A percentile compares a stretch with the other conserved stretches of the same genome.
Evolutionary conservation across 495 filamentous ascomycete species (phyloP).

Genomic region (Aspergillus affinis): DNA sequence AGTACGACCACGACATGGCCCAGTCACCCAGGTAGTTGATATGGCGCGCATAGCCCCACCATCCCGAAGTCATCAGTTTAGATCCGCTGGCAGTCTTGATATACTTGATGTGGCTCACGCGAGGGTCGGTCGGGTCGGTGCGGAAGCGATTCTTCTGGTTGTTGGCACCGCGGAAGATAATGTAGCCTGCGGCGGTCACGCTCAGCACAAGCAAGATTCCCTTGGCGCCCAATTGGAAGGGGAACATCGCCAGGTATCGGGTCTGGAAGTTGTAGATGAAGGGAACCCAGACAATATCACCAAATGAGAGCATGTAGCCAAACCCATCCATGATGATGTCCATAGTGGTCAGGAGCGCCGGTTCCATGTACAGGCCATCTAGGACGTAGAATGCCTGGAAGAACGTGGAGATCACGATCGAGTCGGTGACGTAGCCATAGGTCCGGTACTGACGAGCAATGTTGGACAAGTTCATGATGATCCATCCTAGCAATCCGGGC

Average conservation of each 20-base stretch:
- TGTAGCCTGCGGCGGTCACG: slow-evolving; percentile 70
- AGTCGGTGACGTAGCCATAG: slow-evolving; percentile 81
- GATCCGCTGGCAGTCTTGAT: slow-evolving; percentile 83
- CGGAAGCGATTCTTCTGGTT: slow-evolving; percentile 94
- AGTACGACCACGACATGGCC: slow-evolving; percentile 91
- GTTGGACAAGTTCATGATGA: slow-evolving; percentile 81
- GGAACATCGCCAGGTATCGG: slow-evolving; percentile 84
- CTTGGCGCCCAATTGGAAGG: slow-evolving; percentile 66
- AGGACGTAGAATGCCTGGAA: slow-evolving; percentile 85
- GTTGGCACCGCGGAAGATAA: slow-evolving; percentile 89
- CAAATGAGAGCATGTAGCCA: slow-evolving; percentile 95
- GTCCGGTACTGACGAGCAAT: slow-evolving; percentile 83
- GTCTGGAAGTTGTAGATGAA: slow-evolving; percentile 85
- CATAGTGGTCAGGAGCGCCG: slow-evolving; percentile 91
- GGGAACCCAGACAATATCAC: slow-evolving; percentile 91
- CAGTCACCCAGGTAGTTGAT: slow-evolving; percentile 99
- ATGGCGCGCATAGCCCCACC: slow-evolving; percentile 92
- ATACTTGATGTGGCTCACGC: slow-evolving; percentile 76
- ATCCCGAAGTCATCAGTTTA: slow-evolving; percentile 79
- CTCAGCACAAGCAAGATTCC: slow-evolving; percentile 62
- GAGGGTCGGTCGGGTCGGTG: slow-evolving; percentile 80
- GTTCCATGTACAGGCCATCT: slow-evolving; percentile 86
- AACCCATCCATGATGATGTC: slow-evolving; percentile 95
- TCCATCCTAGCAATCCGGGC: slow-evolving; percentile 88
- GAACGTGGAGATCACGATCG: slow-evolving; percentile 75